Percentiles rank a stretch among this genome's conserved stretches.
Conservation (phyloP, 1,284 basidiomycete species). For the Fistulina hepatica region DNA sequence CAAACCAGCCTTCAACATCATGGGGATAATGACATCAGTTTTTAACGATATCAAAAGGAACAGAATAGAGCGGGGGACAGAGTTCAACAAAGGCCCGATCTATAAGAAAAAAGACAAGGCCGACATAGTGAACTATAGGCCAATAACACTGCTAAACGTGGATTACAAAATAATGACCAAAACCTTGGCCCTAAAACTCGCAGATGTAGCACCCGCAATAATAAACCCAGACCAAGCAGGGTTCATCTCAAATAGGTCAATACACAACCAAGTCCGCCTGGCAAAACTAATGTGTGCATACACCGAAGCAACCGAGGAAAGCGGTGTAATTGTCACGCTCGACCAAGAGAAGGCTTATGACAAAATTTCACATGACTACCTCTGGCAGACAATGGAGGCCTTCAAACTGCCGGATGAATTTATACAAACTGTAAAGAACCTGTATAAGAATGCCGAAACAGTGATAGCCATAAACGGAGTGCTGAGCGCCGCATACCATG, state of each 20-base stretch:
- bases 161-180: constrained; percentile 11
- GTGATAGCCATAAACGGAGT: constrained; percentile 6
- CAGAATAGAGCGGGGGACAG: constrained; percentile 1
- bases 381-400: constrained; percentile 3
- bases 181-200: constrained; percentile 2
- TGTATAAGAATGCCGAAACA: constrained; percentile 7
- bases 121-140: constrained; percentile 4
- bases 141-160: constrained; percentile 6
- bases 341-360: constrained; percentile 10
- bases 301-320: constrained; percentile 4
- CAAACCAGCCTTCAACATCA: background rate
- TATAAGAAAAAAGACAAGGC: constrained; percentile 9
- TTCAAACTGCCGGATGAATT: constrained; percentile 4
- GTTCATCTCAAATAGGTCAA: constrained; percentile 4
- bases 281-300: constrained; percentile 4
- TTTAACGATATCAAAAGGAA: constrained; percentile 3
- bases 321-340: constrained; percentile 6
- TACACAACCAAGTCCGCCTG: constrained; percentile 6
- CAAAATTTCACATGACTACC: constrained; percentile 5
- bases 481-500: constrained; percentile 4
- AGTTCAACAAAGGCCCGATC: constrained; percentile 4
- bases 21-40: background rate
- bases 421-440: background rate
- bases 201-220: constrained; percentile 4
- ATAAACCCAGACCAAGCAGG: constrained; percentile 9